These are phyloP conservation scores for Hymenotorrendiella dingleyae DNA, from an alignment of 2,329 filamentous ascomycete genomes.

Conservation along the genomic window DNA sequence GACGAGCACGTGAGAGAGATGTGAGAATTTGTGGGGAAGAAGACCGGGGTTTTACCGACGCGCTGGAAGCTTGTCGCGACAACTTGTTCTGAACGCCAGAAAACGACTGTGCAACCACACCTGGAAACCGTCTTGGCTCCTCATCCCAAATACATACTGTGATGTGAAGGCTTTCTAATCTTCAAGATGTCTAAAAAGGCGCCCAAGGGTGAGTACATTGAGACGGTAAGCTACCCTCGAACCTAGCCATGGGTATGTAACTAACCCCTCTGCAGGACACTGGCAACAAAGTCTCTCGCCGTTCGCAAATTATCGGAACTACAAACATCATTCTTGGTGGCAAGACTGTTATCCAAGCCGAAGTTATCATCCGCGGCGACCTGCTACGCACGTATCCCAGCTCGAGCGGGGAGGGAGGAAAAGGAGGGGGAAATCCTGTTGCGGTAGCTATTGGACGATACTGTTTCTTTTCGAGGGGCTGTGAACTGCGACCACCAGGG, in stretches of 20 bases:
- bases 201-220: conserved; percentile 89
- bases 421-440: conserved; percentile 30
- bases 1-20: too few relatives aligned
- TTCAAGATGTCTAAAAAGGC: conserved; percentile 79
- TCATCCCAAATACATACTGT: too few relatives aligned
- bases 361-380: conserved; percentile 90
- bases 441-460: conserved; percentile 88
- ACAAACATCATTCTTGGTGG: conserved; percentile 97
- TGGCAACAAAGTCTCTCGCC: conserved; percentile 95
- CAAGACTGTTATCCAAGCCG: conserved; percentile 91
- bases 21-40: too few relatives aligned
- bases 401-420: conserved; percentile 29
- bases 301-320: conserved; percentile 85
- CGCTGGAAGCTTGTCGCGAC: too few relatives aligned
- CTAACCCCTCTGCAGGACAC: conserved; percentile 60
- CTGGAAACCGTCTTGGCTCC: too few relatives aligned
- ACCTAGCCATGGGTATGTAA: neutral
- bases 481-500: conserved; percentile 75
- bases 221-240: conserved; percentile 62
- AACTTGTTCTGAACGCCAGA: too few relatives aligned
- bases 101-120: too few relatives aligned
- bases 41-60: too few relatives aligned
- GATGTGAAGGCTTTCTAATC: too few relatives aligned
- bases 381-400: conserved; percentile 56
- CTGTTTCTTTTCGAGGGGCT: conserved; percentile 77